Conservation (phyloP, 164 flowering plant genomes). For the Annona cherimola region DNA sequence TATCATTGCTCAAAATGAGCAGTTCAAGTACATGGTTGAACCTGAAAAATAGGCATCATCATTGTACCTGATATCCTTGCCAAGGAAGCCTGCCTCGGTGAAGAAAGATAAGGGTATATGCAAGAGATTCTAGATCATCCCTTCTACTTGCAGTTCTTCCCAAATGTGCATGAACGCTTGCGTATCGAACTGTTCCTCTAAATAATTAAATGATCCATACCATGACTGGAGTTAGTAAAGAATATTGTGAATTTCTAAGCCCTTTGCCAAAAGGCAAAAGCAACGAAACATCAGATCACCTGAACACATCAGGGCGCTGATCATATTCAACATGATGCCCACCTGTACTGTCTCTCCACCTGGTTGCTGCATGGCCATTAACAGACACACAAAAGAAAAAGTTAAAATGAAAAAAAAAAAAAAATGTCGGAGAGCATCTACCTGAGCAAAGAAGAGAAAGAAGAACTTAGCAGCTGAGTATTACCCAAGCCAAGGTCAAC, state of each 20-base stretch:
- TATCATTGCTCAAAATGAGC: background rate
- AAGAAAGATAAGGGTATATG: conserved; percentile 81
- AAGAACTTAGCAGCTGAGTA: background rate
- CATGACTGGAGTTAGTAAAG: conserved; percentile 2
- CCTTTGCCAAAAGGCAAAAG: background rate
- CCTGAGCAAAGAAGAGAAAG: background rate
- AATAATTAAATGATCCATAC: conserved; percentile 5
- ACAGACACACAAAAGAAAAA: background rate
- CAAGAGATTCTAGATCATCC: conserved; percentile 95
- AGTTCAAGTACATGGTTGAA: background rate
- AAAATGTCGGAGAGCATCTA: background rate
- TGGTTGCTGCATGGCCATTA: conserved; percentile 57
- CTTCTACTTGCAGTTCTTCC: conserved; percentile 96
- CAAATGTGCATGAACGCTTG: conserved; percentile 90
- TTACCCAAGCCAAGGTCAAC: conserved; percentile 87
- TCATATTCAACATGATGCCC: conserved; percentile 89
- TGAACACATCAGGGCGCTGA: conserved; percentile 91
- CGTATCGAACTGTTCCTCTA: conserved; percentile 91
- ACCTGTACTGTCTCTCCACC: conserved; percentile 63
- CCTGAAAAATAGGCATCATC: background rate
- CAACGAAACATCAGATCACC: conserved; percentile 31
- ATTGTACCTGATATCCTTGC: conserved; percentile 86
- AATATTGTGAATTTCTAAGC: background rate
- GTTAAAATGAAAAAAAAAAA: background rate
- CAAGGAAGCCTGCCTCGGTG: conserved; percentile 80